Percentiles rank a stretch among this genome's conserved stretches.
These are phyloP conservation scores for Zygosaccharomyces kombuchaensis DNA, from an alignment of 805 yeast genomes.

Conservation along the genomic window DNA sequence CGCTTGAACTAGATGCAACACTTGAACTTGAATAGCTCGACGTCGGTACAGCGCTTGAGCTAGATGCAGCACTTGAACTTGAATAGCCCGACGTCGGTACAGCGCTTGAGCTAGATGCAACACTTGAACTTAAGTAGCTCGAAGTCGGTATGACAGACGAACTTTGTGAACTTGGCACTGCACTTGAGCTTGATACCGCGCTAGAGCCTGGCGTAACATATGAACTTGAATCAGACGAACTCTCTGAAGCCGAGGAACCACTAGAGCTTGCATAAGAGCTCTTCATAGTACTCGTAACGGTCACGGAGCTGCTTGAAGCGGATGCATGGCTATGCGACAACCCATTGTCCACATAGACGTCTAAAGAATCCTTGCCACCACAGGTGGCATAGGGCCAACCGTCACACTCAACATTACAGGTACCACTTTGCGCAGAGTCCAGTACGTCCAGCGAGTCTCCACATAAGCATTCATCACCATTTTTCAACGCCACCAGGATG, in stretches of 20 bases:
- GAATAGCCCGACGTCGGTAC: background rate
- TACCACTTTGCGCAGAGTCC: slow-evolving; percentile 34
- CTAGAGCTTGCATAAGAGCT: background rate
- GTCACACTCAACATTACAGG: slow-evolving; percentile 47
- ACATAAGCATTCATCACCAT: slow-evolving; percentile 63
- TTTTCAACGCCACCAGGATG: slow-evolving; percentile 47
- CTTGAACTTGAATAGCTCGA: background rate
- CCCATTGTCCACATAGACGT: slow-evolving; percentile 40
- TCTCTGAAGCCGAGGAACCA: slow-evolving; percentile 18
- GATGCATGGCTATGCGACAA: background rate
- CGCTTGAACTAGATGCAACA: background rate
- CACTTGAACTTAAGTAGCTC: slow-evolving; percentile 2
- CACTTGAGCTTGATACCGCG: slow-evolving; percentile 6
- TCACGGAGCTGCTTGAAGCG: background rate
- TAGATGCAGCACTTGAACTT: background rate
- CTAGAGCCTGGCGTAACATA: slow-evolving; percentile 1
- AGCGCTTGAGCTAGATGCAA: slow-evolving; percentile 3
- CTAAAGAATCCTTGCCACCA: slow-evolving; percentile 52
- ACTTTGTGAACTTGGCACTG: slow-evolving; percentile 1
- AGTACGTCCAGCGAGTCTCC: slow-evolving; percentile 40
- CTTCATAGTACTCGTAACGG: background rate
- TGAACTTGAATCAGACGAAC: slow-evolving; percentile 3
- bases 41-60: background rate
- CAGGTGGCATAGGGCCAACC: slow-evolving; percentile 65
- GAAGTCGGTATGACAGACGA: background rate